Evolutionary conservation across 1,284 basidiomycete species (phyloP).

Genomic region (Peniophora sp.): DNA sequence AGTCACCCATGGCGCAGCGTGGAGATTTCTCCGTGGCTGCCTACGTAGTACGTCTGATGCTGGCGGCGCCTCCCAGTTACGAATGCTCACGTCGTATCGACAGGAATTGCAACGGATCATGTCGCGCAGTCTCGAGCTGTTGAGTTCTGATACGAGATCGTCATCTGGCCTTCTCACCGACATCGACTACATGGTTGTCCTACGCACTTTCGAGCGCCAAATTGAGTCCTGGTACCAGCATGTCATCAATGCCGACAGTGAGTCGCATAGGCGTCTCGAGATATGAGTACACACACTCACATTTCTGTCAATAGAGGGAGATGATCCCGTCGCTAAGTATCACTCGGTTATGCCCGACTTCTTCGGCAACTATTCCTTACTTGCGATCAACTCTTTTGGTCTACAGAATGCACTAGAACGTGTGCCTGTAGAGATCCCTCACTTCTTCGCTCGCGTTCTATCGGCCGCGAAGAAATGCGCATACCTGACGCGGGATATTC

Average conservation of each 20-base stretch:
- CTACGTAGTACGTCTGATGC: constrained; percentile 45
- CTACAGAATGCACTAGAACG: constrained; percentile 88
- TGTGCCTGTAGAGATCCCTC: constrained; percentile 65
- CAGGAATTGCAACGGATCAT: constrained; percentile 84
- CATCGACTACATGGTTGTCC: constrained; percentile 79
- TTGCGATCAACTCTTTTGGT: constrained; percentile 91
- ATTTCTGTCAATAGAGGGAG: constrained; percentile 8
- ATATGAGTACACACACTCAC: constrained; percentile 3
- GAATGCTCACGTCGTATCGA: constrained; percentile 3
- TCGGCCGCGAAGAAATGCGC: constrained; percentile 67
- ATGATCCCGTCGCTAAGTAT: constrained; percentile 32
- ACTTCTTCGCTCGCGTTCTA: constrained; percentile 84
- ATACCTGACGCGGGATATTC: constrained; percentile 63
- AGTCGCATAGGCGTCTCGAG: not conserved
- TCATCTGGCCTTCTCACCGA: constrained; percentile 82
- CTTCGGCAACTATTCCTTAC: constrained; percentile 78
- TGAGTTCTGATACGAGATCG: constrained; percentile 80
- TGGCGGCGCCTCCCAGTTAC: not conserved
- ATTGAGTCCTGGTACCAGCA: constrained; percentile 52
- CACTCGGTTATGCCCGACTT: constrained; percentile 54
- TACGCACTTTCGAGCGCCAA: constrained; percentile 81
- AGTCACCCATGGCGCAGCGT: constrained; percentile 50
- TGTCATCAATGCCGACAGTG: constrained; percentile 9
- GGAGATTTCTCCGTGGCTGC: constrained; percentile 59
- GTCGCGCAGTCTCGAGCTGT: constrained; percentile 81